phyloP scores from a whole-genome alignment of 2,329 filamentous ascomycete genomes.

The Aplosporella prunicola region DNA sequence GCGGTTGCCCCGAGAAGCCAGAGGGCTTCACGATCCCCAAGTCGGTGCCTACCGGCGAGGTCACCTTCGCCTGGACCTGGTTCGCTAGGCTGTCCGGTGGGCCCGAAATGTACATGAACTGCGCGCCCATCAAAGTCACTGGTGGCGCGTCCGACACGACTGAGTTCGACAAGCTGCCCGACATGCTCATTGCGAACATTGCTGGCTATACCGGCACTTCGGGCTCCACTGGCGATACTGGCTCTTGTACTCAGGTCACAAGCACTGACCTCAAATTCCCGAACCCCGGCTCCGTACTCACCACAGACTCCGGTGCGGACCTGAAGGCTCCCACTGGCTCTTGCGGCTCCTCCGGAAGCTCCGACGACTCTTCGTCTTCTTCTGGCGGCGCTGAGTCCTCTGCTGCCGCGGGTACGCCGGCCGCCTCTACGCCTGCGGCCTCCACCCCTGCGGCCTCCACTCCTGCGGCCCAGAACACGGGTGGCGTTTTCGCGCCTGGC shows the following conservation, averaged over 20 bases:
- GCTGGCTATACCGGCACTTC: constrained; percentile 18
- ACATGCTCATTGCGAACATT: constrained; percentile 67
- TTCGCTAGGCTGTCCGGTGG: constrained; percentile 71
- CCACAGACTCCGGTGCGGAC: constrained; percentile 27
- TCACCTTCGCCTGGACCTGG: constrained; percentile 86
- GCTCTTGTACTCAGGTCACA: constrained; percentile 44
- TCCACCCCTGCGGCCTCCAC: too few relatives aligned
- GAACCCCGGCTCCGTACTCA: constrained; percentile 51
- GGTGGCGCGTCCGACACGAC: constrained; percentile 41
- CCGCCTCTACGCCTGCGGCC: constrained; percentile 4
- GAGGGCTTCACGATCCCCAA: constrained; percentile 59
- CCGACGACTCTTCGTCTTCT: constrained; percentile 12
- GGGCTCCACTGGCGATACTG: constrained; percentile 30
- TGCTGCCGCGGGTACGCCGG: constrained; percentile 6
- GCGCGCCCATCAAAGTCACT: constrained; percentile 61
- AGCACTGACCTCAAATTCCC: constrained; percentile 53
- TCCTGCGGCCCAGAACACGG: too few relatives aligned
- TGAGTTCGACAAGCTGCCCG: constrained; percentile 54
- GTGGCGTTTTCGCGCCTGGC: constrained; percentile 25
- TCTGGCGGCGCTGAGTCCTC: constrained; percentile 10
- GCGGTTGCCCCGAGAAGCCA: constrained; percentile 65
- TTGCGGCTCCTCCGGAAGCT: constrained; percentile 4
- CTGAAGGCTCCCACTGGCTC: constrained; percentile 10
- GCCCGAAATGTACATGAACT: constrained; percentile 96
- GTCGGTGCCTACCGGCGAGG: constrained; percentile 64